A percentile compares a stretch with the other conserved stretches of the same genome.
Evolutionary conservation across 163 green algal species (phyloP).

Genomic region (Coccomyxa subellipsoidea): DNA sequence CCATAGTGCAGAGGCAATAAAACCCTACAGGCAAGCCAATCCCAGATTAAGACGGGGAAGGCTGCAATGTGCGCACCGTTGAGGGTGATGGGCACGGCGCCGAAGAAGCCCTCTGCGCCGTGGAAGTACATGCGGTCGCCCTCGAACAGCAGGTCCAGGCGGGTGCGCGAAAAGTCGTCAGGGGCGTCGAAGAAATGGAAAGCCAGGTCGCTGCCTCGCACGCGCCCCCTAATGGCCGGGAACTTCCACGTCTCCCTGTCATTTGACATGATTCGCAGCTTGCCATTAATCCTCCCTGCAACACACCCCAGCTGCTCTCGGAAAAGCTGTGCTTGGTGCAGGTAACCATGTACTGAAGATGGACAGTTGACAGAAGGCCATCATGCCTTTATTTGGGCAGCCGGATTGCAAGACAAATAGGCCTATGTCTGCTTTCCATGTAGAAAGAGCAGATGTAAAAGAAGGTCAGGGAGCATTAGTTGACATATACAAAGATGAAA

Average conservation of each 20-base stretch:
- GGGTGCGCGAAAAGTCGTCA: slow-evolving; percentile 71
- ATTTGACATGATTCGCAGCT: slow-evolving; percentile 53
- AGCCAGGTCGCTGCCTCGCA: slow-evolving; percentile 41
- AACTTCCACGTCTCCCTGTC: slow-evolving; percentile 68
- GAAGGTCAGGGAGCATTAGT: no score
- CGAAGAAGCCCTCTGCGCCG: slow-evolving; percentile 71
- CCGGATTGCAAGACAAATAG: no score
- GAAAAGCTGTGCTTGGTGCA: no score
- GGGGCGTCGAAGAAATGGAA: slow-evolving; percentile 96
- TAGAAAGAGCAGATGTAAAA: slow-evolving; percentile 6
- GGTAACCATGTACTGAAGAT: no score
- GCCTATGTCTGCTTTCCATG: not conserved
- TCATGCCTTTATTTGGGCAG: no score
- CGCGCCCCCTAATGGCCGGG: slow-evolving; percentile 67
- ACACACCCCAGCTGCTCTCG: not conserved
- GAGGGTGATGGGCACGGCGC: slow-evolving; percentile 64
- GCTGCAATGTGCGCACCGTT: slow-evolving; percentile 43
- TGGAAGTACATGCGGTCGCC: slow-evolving; percentile 88
- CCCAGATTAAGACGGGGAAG: no score
- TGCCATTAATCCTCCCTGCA: slow-evolving; percentile 46
- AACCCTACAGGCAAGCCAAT: no score
- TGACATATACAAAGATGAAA: not conserved
- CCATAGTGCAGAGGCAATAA: no score
- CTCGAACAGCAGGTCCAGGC: slow-evolving; percentile 92
- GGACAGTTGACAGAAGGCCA: no score